These are phyloP conservation scores for Botrytis elliptica DNA, from an alignment of 2,329 filamentous ascomycete genomes.

Conservation along the genomic window DNA sequence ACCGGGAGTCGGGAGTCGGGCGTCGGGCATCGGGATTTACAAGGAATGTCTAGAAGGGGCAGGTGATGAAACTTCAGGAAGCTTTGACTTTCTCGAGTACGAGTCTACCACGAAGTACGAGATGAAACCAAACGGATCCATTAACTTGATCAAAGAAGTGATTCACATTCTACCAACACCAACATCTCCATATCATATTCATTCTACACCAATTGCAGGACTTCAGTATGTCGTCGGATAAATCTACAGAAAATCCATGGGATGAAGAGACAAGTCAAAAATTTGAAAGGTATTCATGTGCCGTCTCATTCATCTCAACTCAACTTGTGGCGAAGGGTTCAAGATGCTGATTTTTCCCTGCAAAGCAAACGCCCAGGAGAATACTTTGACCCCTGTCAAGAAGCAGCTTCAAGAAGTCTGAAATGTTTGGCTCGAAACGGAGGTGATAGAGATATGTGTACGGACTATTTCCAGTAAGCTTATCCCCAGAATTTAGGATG, in stretches of 20 bases:
- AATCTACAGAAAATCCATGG: conserved; percentile 47
- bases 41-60: not conserved
- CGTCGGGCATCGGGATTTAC: not conserved
- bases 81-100: not conserved
- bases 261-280: conserved; percentile 59
- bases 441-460: conserved; percentile 84
- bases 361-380: conserved; percentile 81
- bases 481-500: conserved; percentile 5
- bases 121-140: not conserved
- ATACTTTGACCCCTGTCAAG: conserved; percentile 94
- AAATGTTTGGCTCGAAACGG: conserved; percentile 85
- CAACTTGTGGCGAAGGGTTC: not conserved
- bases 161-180: not conserved
- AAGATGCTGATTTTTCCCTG: not conserved
- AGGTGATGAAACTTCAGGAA: not conserved
- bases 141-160: not conserved
- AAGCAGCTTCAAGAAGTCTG: conserved; percentile 81
- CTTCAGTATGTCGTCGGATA: conserved; percentile 33
- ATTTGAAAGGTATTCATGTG: conserved; percentile 56
- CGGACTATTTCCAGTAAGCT: conserved; percentile 89
- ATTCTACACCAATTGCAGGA: not conserved
- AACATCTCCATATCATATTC: not conserved
- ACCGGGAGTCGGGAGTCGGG: not conserved
- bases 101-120: not conserved
- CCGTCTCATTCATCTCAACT: conserved; percentile 25